These are phyloP conservation scores for Eucalyptus brandiana DNA, from an alignment of 345 rosid species.

Conservation along the genomic window DNA sequence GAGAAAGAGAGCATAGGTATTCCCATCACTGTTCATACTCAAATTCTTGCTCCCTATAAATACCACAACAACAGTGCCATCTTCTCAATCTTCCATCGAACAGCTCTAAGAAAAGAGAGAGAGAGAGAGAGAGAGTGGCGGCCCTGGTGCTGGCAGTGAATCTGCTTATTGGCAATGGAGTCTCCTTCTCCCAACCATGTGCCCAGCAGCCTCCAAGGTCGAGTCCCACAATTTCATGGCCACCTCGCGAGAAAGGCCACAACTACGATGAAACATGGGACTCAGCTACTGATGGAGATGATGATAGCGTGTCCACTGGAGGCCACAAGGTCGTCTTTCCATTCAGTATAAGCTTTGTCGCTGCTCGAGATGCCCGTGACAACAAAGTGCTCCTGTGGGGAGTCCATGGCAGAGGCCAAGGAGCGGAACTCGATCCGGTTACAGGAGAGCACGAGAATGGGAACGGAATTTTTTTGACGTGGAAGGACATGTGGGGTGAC, in stretches of 20 bases:
- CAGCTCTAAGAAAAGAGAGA: not conserved
- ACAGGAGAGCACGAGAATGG: not conserved
- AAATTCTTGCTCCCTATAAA: not conserved
- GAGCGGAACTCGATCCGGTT: not conserved
- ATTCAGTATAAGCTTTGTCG: not conserved
- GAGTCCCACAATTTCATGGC: not conserved
- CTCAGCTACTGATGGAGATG: not conserved
- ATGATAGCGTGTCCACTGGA: not conserved
- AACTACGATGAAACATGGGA: not conserved
- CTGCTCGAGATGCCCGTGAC: not conserved
- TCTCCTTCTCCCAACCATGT: not conserved
- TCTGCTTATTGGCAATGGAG: not conserved
- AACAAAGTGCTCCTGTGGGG: not conserved
- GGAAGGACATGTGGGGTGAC: not conserved
- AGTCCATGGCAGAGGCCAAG: not conserved
- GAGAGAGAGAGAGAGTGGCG: not conserved
- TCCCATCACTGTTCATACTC: not conserved
- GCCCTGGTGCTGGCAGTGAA: not conserved
- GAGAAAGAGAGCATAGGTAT: not conserved
- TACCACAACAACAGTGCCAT: not conserved
- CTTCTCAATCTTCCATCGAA: not conserved
- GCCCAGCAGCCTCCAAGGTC: not conserved
- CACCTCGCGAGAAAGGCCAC: not conserved
- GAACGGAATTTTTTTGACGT: conserved; percentile 7
- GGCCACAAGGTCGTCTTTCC: not conserved